A percentile compares a stretch with the other conserved stretches of the same genome.
Conservation (phyloP, 2,329 filamentous ascomycete species). For the Penicillium sp. region DNA sequence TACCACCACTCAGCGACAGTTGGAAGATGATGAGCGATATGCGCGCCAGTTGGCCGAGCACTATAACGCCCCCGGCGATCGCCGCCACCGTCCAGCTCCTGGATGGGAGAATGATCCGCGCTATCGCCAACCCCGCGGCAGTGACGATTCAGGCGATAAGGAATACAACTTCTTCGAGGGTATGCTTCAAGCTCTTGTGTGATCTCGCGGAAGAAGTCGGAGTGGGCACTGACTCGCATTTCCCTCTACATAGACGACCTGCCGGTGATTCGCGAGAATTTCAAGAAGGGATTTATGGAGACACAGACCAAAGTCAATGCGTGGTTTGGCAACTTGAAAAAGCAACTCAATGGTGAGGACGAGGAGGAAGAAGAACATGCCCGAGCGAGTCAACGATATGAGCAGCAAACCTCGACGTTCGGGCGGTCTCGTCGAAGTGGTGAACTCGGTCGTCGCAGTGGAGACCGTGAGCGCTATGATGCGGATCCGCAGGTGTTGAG, state of each 20-base stretch:
- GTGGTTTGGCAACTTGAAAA: constrained; percentile 87
- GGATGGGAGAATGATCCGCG: constrained; percentile 27
- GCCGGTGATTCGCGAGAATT: constrained; percentile 84
- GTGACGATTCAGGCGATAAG: constrained; percentile 58
- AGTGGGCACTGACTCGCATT: background rate
- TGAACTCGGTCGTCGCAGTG: constrained; percentile 64
- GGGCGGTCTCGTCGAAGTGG: constrained; percentile 53
- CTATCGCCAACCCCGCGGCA: constrained; percentile 46
- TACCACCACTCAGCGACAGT: constrained; percentile 63
- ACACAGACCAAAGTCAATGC: constrained; percentile 89
- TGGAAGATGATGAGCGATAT: constrained; percentile 87
- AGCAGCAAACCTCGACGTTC: constrained; percentile 31
- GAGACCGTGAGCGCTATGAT: constrained; percentile 88
- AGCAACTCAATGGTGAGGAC: constrained; percentile 86
- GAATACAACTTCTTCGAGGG: constrained; percentile 88
- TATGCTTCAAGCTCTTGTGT: constrained; percentile 26
- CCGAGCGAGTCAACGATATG: constrained; percentile 25
- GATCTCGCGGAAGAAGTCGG: background rate
- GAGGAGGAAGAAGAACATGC: constrained; percentile 51
- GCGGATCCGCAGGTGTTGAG: constrained; percentile 84
- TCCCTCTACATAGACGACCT: constrained; percentile 62
- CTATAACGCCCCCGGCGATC: constrained; percentile 52
- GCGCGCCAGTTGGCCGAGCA: constrained; percentile 90
- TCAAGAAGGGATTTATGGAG: constrained; percentile 89
- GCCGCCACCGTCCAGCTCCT: constrained; percentile 28